Evolutionary conservation across 768 basidiomycete genomes (phyloP).

Genomic region (Phallus indusiatus): DNA sequence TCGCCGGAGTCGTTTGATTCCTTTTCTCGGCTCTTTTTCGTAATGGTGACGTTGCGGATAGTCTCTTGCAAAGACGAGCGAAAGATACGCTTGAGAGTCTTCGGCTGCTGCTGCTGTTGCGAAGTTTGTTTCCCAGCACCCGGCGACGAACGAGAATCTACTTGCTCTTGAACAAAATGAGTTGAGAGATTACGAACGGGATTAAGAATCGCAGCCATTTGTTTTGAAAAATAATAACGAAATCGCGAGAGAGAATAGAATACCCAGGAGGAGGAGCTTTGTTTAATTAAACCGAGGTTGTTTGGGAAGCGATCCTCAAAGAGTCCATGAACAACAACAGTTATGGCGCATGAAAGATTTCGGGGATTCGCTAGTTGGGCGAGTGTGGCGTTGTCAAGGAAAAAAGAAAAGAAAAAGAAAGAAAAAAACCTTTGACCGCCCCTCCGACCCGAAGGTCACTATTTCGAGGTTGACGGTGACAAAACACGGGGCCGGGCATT

Average conservation of each 20-base stretch:
- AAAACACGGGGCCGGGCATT: neutral
- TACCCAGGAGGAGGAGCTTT: neutral
- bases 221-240: neutral
- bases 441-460: neutral
- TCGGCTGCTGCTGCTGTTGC: no score
- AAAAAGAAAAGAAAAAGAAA: no score
- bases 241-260: neutral
- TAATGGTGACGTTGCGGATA: neutral
- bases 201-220: neutral
- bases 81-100: slow-evolving; percentile 1
- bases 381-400: neutral
- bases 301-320: neutral
- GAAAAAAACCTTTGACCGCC: neutral
- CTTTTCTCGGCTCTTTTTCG: neutral
- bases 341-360: neutral
- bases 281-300: neutral
- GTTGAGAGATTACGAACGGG: neutral
- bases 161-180: neutral
- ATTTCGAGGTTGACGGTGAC: neutral
- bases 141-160: neutral
- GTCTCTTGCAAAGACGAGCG: slow-evolving; percentile 8
- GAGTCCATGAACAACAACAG: neutral
- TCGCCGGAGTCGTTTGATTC: neutral
- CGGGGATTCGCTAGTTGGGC: neutral
- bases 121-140: neutral